phyloP scores from a whole-genome alignment of 371 early-diverging fungal genomes.

The Zopfochytrium polystomum region DNA sequence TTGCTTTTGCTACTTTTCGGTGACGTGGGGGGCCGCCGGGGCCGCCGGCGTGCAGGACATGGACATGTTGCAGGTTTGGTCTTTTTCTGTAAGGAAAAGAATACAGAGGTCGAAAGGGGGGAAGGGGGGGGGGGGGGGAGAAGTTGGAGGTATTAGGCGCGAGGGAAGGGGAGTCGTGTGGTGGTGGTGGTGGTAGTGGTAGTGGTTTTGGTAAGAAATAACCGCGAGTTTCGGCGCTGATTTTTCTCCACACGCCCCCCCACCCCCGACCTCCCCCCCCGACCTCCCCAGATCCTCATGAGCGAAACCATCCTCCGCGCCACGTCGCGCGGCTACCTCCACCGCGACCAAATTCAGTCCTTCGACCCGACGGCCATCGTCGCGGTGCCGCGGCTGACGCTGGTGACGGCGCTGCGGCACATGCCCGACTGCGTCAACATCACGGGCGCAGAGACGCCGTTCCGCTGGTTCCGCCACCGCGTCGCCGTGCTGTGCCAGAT shows the following conservation, averaged over 20 bases:
- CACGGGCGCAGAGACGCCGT: slow-evolving; percentile 37
- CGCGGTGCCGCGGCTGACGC: slow-evolving; percentile 53
- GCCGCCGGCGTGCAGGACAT: slow-evolving; percentile 41
- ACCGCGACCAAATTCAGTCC: slow-evolving; percentile 41
- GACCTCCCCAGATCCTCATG: slow-evolving; percentile 51
- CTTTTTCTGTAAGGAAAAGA: not conserved
- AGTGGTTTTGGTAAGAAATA: not conserved
- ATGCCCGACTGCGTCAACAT: slow-evolving; percentile 46
- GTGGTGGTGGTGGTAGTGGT: no score
- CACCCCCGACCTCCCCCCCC: no score
- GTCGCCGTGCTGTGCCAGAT: slow-evolving; percentile 27
- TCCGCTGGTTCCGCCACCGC: slow-evolving; percentile 53
- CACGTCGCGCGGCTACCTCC: slow-evolving; percentile 23
- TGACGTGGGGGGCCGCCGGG: slow-evolving; percentile 29
- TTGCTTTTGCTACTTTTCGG: slow-evolving; percentile 61
- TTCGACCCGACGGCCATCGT: slow-evolving; percentile 55
- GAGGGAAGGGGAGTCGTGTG: no score
- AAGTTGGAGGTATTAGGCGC: no score
- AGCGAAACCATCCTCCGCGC: slow-evolving; percentile 53
- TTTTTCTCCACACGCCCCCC: not conserved
- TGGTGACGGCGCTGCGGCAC: slow-evolving; percentile 46
- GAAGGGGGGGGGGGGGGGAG: no score
- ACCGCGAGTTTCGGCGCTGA: not conserved
- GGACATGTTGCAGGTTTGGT: slow-evolving; percentile 46
- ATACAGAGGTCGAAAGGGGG: not conserved